Conservation (phyloP, 1,284 basidiomycete species). For the Cutaneotrichosporon cavernicola region DNA sequence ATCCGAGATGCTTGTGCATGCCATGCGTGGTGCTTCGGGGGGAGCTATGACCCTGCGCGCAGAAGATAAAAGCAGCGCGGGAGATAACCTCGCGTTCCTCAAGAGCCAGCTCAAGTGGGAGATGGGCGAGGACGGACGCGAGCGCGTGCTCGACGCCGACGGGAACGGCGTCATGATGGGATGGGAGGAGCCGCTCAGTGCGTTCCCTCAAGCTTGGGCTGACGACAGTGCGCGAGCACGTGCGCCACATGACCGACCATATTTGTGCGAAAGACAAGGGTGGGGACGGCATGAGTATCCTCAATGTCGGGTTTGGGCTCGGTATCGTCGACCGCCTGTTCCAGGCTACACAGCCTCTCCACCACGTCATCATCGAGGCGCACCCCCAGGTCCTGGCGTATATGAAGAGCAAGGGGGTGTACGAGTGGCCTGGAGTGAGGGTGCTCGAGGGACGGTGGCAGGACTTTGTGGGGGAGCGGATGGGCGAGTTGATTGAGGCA, state of each 20-base stretch:
- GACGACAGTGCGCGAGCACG: slow-evolving; percentile 55
- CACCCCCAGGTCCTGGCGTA: slow-evolving; percentile 84
- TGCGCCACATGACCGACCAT: slow-evolving; percentile 61
- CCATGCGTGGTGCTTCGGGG: slow-evolving; percentile 27
- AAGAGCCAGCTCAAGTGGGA: slow-evolving; percentile 69
- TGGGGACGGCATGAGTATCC: slow-evolving; percentile 61
- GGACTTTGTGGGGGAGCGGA: slow-evolving; percentile 61
- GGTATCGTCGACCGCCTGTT: slow-evolving; percentile 89
- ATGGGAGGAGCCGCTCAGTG: slow-evolving; percentile 81
- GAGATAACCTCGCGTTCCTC: slow-evolving; percentile 74
- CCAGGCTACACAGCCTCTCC: slow-evolving; percentile 59
- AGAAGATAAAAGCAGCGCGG: slow-evolving; percentile 67
- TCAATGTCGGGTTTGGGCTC: slow-evolving; percentile 93
- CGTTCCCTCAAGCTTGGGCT: slow-evolving; percentile 29
- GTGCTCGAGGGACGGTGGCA: slow-evolving; percentile 93
- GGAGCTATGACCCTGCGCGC: slow-evolving; percentile 40
- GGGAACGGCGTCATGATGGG: slow-evolving; percentile 90
- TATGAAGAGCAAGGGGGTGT: slow-evolving; percentile 75
- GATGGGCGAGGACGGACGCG: slow-evolving; percentile 71
- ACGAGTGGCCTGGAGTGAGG: slow-evolving; percentile 69
- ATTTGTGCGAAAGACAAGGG: slow-evolving; percentile 52
- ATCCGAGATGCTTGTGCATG: slow-evolving; percentile 55
- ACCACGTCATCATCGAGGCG: slow-evolving; percentile 92
- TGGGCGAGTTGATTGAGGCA: slow-evolving; percentile 42
- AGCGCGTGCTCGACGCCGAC: slow-evolving; percentile 60